Percentiles rank a stretch among this genome's conserved stretches.
Evolutionary conservation across 1,284 basidiomycete species (phyloP).

Genomic region (Microbotryum intermedium): DNA sequence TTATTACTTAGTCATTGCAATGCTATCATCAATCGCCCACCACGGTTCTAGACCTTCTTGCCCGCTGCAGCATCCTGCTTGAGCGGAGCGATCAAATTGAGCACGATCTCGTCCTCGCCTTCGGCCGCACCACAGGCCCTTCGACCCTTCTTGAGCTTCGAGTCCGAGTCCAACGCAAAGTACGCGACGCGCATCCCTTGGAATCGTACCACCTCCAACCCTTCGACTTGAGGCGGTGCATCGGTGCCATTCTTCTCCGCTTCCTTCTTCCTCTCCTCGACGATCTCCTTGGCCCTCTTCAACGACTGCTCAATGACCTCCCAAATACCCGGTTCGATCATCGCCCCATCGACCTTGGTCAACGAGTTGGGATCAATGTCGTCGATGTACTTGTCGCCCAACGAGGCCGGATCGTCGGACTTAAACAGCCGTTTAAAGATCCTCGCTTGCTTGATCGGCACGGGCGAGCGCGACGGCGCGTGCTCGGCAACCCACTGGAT

Average conservation of each 20-base stretch:
- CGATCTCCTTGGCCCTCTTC: conserved; percentile 57
- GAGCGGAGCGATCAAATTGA: conserved; percentile 88
- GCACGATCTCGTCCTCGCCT: conserved; percentile 57
- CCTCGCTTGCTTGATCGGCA: conserved; percentile 77
- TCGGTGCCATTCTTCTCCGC: conserved; percentile 51
- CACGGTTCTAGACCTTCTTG: conserved; percentile 9
- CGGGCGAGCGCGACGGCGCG: conserved; percentile 64
- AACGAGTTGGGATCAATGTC: conserved; percentile 73
- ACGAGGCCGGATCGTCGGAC: conserved; percentile 74
- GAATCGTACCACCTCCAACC: conserved; percentile 90
- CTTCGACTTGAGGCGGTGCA: conserved; percentile 68
- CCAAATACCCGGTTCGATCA: conserved; percentile 89
- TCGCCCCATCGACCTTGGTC: conserved; percentile 65
- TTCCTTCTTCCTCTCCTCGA: conserved; percentile 47
- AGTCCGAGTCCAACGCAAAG: conserved; percentile 85
- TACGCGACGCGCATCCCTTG: conserved; percentile 94
- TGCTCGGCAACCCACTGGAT: conserved; percentile 98
- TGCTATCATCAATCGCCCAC: no score
- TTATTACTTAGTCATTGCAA: no score
- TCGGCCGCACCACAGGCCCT: conserved; percentile 48
- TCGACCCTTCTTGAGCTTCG: conserved; percentile 57
- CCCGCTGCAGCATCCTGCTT: conserved; percentile 63
- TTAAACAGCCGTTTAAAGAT: conserved; percentile 92
- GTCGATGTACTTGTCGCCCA: conserved; percentile 52
- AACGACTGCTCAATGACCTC: conserved; percentile 63